Conservation (phyloP, 306 rosid species). For the Comarum palustre region DNA sequence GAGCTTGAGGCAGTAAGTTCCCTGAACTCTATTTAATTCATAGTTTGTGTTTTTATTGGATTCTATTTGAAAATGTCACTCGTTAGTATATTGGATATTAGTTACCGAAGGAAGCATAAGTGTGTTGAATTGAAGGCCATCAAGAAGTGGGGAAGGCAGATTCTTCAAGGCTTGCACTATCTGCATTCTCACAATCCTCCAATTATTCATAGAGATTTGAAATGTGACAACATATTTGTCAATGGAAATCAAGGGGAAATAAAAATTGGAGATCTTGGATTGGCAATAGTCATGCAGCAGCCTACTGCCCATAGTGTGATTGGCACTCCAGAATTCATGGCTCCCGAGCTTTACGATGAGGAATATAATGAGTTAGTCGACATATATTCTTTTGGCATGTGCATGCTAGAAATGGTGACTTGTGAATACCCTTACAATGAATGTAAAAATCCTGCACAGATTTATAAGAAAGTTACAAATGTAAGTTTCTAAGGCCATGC, state of each 20-base stretch:
- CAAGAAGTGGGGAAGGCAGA: constrained; percentile 95
- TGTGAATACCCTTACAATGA: constrained; percentile 89
- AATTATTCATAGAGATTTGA: constrained; percentile 84
- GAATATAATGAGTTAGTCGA: constrained; percentile 90
- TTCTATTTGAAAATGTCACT: background rate
- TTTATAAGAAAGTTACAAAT: constrained; percentile 80
- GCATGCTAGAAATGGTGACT: constrained; percentile 82
- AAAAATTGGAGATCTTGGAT: constrained; percentile 93
- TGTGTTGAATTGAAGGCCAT: constrained; percentile 71
- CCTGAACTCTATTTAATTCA: background rate
- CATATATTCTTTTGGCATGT: constrained; percentile 93
- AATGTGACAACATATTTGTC: constrained; percentile 86
- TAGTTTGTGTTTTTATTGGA: background rate
- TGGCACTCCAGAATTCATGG: constrained; percentile 97
- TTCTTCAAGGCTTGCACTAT: constrained; percentile 70
- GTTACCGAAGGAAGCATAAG: constrained; percentile 74
- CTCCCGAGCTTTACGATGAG: constrained; percentile 95
- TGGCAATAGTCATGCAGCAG: constrained; percentile 85
- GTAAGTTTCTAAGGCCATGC: constrained; percentile 46
- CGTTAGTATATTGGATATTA: constrained; percentile 24
- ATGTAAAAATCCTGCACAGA: constrained; percentile 87
- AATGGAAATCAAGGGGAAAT: constrained; percentile 82
- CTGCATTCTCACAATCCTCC: constrained; percentile 80
- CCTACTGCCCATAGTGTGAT: constrained; percentile 82
- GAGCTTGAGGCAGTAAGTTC: constrained; percentile 80